A percentile compares a stretch with the other conserved stretches of the same genome.
Conservation (phyloP, 768 basidiomycete genomes). For the Mrakia gelida region DNA sequence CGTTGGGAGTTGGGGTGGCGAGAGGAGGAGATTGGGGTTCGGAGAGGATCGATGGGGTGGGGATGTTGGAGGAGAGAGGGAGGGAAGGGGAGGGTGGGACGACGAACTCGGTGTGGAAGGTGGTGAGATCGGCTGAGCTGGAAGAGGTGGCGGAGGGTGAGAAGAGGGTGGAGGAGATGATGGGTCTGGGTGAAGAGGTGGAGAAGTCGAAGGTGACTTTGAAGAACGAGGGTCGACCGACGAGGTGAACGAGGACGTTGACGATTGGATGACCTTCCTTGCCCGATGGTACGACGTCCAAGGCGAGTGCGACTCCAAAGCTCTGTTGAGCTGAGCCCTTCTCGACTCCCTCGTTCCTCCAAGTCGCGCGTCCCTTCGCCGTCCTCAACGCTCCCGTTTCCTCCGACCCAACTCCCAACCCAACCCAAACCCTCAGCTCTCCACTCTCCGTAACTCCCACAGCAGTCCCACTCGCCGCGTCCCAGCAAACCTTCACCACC, state of each 20-base stretch:
- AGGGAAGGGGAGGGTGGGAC: conserved; percentile 21
- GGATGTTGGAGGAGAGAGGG: conserved; percentile 14
- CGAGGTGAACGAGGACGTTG: conserved; percentile 22
- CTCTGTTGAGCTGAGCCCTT: not conserved
- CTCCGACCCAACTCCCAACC: not conserved
- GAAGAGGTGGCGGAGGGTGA: not conserved
- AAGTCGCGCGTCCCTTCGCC: not conserved
- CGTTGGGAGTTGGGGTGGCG: not conserved
- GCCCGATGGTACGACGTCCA: conserved; percentile 9
- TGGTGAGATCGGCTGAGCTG: conserved; percentile 16
- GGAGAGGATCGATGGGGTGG: conserved; percentile 7
- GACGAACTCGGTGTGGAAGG: conserved; percentile 16
- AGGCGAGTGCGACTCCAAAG: not conserved
- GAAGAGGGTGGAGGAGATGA: not conserved
- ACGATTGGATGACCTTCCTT: not conserved
- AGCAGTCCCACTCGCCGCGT: conserved; percentile 15
- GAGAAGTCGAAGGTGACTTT: conserved; percentile 21
- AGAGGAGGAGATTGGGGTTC: not conserved
- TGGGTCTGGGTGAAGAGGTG: not conserved
- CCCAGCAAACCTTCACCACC: conserved; percentile 28
- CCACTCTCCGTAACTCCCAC: conserved; percentile 16
- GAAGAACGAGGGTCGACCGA: conserved; percentile 2
- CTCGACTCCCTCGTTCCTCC: conserved; percentile 5
- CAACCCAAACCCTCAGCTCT: conserved; percentile 19
- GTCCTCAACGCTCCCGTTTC: not conserved